Conservation (phyloP, 2,329 filamentous ascomycete genomes). For the Polytolypa hystricis region DNA sequence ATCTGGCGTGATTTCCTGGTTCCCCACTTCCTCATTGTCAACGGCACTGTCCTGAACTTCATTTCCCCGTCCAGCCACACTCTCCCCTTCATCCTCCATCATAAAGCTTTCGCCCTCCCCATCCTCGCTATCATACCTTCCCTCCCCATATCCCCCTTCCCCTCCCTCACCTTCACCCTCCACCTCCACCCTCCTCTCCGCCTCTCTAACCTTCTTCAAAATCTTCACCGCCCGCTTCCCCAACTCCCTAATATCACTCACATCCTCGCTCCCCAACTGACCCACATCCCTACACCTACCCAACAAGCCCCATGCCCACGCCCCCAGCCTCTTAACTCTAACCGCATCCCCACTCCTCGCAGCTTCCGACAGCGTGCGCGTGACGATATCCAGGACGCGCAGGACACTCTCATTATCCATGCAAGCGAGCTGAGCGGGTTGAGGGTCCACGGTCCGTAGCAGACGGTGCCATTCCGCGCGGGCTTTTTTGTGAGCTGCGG, state of each 20-base stretch:
- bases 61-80: constrained; percentile 2
- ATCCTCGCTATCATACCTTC: constrained; percentile 10
- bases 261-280: constrained; percentile 62
- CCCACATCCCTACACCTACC: constrained; percentile 64
- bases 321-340: constrained; percentile 56
- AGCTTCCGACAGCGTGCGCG: constrained; percentile 48
- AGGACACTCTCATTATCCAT: constrained; percentile 54
- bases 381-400: constrained; percentile 52
- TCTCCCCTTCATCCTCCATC: not conserved
- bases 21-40: not conserved
- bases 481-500: constrained; percentile 41
- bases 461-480: constrained; percentile 45
- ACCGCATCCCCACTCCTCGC: constrained; percentile 50
- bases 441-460: constrained; percentile 33
- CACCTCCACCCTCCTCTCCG: constrained; percentile 20
- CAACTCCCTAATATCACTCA: constrained; percentile 65
- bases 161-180: constrained; percentile 17
- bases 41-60: constrained; percentile 1
- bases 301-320: constrained; percentile 78
- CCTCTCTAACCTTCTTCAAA: constrained; percentile 35
- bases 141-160: constrained; percentile 8
- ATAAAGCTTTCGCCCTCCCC: constrained; percentile 20
- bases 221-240: constrained; percentile 59
- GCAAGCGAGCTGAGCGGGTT: constrained; percentile 39
- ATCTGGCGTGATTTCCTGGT: not conserved